Conservation (phyloP, 306 rosid species). For the Fragaria nilgerrensis region DNA sequence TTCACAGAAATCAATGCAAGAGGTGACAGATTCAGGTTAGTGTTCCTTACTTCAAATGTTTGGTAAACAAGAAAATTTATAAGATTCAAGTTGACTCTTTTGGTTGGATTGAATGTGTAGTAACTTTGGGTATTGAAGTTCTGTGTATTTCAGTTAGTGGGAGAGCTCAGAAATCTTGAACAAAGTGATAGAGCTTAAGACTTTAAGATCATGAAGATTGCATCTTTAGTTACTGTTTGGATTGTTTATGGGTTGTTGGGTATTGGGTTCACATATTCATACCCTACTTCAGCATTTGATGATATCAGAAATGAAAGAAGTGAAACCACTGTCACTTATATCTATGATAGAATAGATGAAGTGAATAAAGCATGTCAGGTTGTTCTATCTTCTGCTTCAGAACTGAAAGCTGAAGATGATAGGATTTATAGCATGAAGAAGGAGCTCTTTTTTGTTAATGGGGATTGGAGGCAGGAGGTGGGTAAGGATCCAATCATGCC, state of each 20-base stretch:
- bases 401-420: conserved; percentile 45
- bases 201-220: conserved; percentile 48
- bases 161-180: conserved; percentile 12
- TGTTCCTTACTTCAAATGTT: conserved; percentile 7
- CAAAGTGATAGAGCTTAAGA: conserved; percentile 9
- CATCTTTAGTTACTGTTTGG: conserved; percentile 43
- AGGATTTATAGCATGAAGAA: conserved; percentile 42
- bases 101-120: neutral
- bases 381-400: conserved; percentile 68
- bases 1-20: conserved; percentile 9
- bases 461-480: conserved; percentile 76
- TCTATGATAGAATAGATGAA: conserved; percentile 66
- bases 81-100: neutral
- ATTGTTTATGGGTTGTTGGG: conserved; percentile 41
- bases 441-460: conserved; percentile 63
- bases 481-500: conserved; percentile 75
- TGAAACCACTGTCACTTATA: conserved; percentile 30
- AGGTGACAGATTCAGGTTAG: conserved; percentile 14
- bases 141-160: neutral
- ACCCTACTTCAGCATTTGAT: conserved; percentile 35
- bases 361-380: conserved; percentile 63
- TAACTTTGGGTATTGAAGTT: neutral
- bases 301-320: conserved; percentile 25
- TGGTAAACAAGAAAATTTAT: neutral
- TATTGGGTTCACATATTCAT: conserved; percentile 38